These are phyloP conservation scores for Wallacemonas collosoma DNA, from an alignment of 208 protist genomes.

Conservation along the genomic window DNA sequence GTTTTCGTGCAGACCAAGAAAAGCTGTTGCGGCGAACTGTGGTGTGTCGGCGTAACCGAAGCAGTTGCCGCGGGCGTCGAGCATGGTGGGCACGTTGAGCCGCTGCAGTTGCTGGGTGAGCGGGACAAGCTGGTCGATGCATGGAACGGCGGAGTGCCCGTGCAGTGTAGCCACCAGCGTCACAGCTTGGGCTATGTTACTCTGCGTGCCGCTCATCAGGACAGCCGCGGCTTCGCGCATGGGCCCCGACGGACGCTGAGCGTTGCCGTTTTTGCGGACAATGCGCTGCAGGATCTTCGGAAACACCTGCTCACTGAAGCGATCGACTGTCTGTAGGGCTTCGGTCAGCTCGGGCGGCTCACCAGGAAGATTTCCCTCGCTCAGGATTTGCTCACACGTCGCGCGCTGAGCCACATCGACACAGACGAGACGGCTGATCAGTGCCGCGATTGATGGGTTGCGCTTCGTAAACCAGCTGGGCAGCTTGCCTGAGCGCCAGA, in stretches of 20 bases:
- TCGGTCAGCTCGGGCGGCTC: conserved; percentile 72
- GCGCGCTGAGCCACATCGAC: conserved; percentile 45
- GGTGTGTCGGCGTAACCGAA: conserved; percentile 47
- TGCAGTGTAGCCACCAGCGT: conserved; percentile 71
- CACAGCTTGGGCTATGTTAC: conserved; percentile 48
- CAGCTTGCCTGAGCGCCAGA: conserved; percentile 61
- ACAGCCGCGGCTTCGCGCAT: conserved; percentile 35
- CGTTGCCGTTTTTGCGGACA: background rate
- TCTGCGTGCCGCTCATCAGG: conserved; percentile 30
- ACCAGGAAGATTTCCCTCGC: conserved; percentile 69
- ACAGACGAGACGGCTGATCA: conserved; percentile 65
- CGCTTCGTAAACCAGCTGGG: conserved; percentile 69
- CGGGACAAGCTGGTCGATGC: conserved; percentile 43
- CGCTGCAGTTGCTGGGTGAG: conserved; percentile 53
- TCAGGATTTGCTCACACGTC: conserved; percentile 72
- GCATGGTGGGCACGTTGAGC: conserved; percentile 40
- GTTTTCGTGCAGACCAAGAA: conserved; percentile 57
- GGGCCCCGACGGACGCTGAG: background rate
- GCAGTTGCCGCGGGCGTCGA: conserved; percentile 49
- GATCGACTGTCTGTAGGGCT: conserved; percentile 69
- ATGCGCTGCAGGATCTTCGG: conserved; percentile 66
- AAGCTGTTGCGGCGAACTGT: conserved; percentile 56
- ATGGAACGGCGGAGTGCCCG: conserved; percentile 38
- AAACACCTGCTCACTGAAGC: conserved; percentile 62
- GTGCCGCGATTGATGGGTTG: conserved; percentile 55